Evolutionary conservation across 306 rosid genomes (phyloP).

Genomic region (Aeschynomene evenia): DNA sequence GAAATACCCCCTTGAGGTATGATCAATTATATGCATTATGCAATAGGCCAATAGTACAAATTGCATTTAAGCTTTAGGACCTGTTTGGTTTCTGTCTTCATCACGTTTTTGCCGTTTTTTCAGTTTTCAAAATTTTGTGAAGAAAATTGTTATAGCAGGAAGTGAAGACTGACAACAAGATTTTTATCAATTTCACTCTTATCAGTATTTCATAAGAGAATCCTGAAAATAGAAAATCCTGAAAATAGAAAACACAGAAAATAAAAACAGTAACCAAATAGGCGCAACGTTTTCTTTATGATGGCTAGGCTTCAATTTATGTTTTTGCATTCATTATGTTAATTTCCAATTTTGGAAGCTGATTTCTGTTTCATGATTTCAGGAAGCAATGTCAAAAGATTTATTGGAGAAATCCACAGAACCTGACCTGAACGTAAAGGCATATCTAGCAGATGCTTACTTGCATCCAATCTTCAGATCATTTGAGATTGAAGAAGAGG

Average conservation of each 20-base stretch:
- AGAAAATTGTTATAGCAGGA: too few relatives aligned
- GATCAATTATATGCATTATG: conserved; percentile 3
- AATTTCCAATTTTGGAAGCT: conserved; percentile 7
- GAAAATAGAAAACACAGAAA: too few relatives aligned
- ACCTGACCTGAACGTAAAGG: conserved; percentile 68
- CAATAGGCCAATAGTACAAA: conserved; percentile 17
- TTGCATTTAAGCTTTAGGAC: too few relatives aligned
- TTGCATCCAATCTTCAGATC: conserved; percentile 91
- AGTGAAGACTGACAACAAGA: too few relatives aligned
- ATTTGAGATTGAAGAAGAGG: conserved; percentile 63
- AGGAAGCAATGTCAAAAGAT: conserved; percentile 95
- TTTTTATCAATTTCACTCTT: too few relatives aligned
- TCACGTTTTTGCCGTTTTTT: too few relatives aligned
- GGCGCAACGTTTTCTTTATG: background rate
- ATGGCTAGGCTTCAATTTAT: background rate
- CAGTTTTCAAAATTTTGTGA: too few relatives aligned
- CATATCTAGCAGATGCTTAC: conserved; percentile 83
- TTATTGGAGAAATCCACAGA: conserved; percentile 60
- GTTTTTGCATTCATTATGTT: background rate
- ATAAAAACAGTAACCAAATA: too few relatives aligned
- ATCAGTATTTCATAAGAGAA: too few relatives aligned
- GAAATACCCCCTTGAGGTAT: conserved; percentile 89
- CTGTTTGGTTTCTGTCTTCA: too few relatives aligned
- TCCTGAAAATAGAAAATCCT: too few relatives aligned
- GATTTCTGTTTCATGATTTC: conserved; percentile 17